Evolutionary conservation across 495 filamentous ascomycete species (phyloP), one percentile per base, ranked within the genome.

Genomic region (Endocarpon pusillum): DNA sequence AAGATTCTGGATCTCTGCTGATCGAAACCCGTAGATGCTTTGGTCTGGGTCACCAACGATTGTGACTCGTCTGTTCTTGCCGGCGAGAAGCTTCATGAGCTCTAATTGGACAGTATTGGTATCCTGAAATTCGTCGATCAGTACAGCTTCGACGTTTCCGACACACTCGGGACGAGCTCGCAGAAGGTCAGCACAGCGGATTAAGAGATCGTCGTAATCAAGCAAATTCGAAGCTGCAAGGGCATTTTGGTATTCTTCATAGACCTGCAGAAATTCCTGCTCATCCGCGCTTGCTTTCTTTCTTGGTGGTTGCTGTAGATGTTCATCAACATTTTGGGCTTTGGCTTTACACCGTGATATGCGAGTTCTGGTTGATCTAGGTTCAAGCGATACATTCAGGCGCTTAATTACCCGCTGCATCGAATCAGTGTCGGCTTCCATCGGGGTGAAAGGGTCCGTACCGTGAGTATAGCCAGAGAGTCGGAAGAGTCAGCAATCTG

Each of bases 101-200:
- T 96, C 83, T 44, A 91, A 99, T 53, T 99, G 91, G 4, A 94
- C 75, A 12, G 78, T 60, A 42, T 99, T 99, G 1, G 91, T 99
- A 48, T 99, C 91, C 50, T 99, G 91, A 41, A 93, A 99, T 46
- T 99, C 91, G 46, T 99, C 91, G 41, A 99, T 89, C 26, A 99
- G 59, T 1, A 99, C 84, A 0, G 81, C 75, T 48, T 94, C 75
- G 12, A 99, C 72, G 48, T 92, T 94, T 3, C 75, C 75, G 2
- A 94, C 86, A 46, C 85, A 96, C n/a, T 74, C 59, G 1, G 84
- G 87, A 39, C 80, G 68, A 32, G 67, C 57, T 30, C 69, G 66
- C 11, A 99, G 69, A 7, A 99, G 69, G 20, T 92, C 74, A 3
- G 74, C 75, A 40, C 89, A 94, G 30, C 75, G 72, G 10, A 93